Conservation (phyloP, 495 filamentous ascomycete species). For the Hypoxylon fragiforme region DNA sequence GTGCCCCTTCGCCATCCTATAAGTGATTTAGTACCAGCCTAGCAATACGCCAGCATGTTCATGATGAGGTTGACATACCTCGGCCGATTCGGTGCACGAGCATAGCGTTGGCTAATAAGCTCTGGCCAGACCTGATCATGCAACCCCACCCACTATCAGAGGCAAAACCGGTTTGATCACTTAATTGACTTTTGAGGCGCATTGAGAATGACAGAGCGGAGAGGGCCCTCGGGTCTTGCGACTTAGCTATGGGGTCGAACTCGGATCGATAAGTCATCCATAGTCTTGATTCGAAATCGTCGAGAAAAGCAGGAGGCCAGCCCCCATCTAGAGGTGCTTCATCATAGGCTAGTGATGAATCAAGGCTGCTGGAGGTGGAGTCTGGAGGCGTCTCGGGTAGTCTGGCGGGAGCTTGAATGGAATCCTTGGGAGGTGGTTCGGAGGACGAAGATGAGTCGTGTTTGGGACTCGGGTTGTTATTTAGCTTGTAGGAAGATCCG, state of each 20-base stretch:
- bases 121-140: constrained; percentile 97
- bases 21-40: constrained; percentile 29
- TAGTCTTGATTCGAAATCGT: constrained; percentile 89
- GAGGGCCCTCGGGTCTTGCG: constrained; percentile 66
- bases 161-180: constrained; percentile 80
- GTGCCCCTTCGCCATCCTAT: constrained; percentile 78
- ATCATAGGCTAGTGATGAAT: constrained; percentile 53
- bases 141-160: constrained; percentile 98
- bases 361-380: constrained; percentile 51
- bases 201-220: constrained; percentile 84
- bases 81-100: constrained; percentile 72
- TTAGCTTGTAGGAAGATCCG: constrained; percentile 70
- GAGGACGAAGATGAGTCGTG: constrained; percentile 17
- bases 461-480: constrained; percentile 35
- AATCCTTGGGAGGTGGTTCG: constrained; percentile 15
- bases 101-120: constrained; percentile 85
- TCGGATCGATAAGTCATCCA: constrained; percentile 97
- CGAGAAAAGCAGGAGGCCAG: constrained; percentile 86
- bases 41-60: background rate
- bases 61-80: constrained; percentile 55
- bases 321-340: constrained; percentile 57
- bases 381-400: constrained; percentile 50
- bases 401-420: constrained; percentile 25
- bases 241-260: constrained; percentile 82
- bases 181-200: constrained; percentile 77